These are phyloP conservation scores for Rhododendron mucronatum DNA, from an alignment of 148 eudicot species.

Conservation along the genomic window DNA sequence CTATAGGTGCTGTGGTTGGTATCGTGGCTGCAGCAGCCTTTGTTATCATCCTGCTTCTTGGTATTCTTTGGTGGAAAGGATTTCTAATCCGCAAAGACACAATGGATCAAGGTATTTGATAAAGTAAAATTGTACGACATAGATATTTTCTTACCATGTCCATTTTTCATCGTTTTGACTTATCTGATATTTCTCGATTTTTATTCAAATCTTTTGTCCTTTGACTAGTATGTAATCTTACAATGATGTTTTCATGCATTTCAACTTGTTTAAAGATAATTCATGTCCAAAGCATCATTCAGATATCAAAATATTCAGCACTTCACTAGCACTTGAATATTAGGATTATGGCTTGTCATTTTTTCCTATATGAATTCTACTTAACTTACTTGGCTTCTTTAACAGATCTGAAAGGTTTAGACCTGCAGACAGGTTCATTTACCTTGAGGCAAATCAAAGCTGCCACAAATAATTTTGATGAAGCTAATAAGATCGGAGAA, in stretches of 20 bases:
- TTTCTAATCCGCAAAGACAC: constrained; percentile 6
- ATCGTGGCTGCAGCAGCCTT: constrained; percentile 19
- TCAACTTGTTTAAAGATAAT: neutral
- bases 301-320: neutral
- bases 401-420: constrained; percentile 34
- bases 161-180: neutral
- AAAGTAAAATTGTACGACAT: neutral
- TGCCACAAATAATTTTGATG: constrained; percentile 42
- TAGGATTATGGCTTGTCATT: neutral
- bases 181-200: neutral
- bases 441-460: constrained; percentile 36
- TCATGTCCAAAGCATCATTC: too few species aligned
- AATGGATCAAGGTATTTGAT: constrained; percentile 16
- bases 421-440: constrained; percentile 32
- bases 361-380: neutral
- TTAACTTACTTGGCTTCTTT: neutral
- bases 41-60: constrained; percentile 17
- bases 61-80: constrained; percentile 23
- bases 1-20: constrained; percentile 20
- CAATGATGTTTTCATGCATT: neutral
- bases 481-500: constrained; percentile 39
- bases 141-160: neutral
- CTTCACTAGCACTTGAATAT: neutral
- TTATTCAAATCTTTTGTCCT: too few species aligned
- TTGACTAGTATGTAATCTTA: neutral